These are phyloP conservation scores for Eucalyptus regnans DNA, from an alignment of 345 rosid genomes.

Conservation along the genomic window DNA sequence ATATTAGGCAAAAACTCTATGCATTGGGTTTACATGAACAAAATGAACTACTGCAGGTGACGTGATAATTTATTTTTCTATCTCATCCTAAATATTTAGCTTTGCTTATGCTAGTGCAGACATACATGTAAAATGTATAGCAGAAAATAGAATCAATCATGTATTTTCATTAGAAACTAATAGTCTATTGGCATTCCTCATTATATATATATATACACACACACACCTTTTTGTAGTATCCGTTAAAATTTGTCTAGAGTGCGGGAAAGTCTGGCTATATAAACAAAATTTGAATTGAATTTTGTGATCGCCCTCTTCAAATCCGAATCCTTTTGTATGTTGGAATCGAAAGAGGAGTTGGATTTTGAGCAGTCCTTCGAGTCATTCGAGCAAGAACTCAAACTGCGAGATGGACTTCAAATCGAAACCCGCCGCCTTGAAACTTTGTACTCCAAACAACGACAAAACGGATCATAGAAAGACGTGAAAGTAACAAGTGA, in stretches of 20 bases:
- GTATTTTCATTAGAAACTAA: not conserved
- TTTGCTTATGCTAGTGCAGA: not conserved
- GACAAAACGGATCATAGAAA: not conserved
- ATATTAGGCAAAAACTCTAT: not conserved
- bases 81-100: not conserved
- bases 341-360: not conserved
- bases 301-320: not conserved
- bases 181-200: not conserved
- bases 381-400: not conserved
- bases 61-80: not conserved
- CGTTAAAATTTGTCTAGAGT: not conserved
- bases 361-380: not conserved
- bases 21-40: not conserved
- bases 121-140: not conserved
- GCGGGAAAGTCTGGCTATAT: not conserved
- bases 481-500: no score
- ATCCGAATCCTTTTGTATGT: not conserved
- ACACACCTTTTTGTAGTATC: not conserved
- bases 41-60: not conserved
- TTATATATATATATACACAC: not conserved
- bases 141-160: not conserved
- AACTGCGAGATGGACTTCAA: not conserved
- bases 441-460: not conserved
- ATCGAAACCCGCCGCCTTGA: not conserved
- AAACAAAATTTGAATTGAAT: not conserved